Percentiles rank a stretch among this genome's conserved stretches.
phyloP scores from a whole-genome alignment of 495 filamentous ascomycete genomes.

The Parachaetomium inaequale region DNA sequence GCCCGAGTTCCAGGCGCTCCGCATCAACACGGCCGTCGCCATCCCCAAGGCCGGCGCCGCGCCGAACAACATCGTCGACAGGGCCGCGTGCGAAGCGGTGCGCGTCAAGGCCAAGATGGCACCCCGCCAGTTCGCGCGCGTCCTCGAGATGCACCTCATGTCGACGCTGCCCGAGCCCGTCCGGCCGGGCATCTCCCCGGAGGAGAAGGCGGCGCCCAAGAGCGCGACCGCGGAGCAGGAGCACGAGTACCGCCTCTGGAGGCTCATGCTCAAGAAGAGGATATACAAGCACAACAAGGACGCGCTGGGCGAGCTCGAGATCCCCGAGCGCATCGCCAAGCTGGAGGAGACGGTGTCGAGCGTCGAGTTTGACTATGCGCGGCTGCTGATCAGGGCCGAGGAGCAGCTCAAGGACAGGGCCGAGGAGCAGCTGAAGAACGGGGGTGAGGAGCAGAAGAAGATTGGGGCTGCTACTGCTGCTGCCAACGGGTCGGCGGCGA shows the following conservation, averaged over 20 bases:
- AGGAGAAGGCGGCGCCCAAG: not conserved
- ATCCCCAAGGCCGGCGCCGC: conserved; percentile 45
- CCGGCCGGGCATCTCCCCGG: conserved; percentile 42
- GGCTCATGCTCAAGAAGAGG: conserved; percentile 74
- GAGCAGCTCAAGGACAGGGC: conserved; percentile 21
- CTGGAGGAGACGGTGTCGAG: conserved; percentile 71
- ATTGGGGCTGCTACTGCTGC: conserved; percentile 12
- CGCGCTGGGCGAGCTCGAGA: conserved; percentile 71
- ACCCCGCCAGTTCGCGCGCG: conserved; percentile 77
- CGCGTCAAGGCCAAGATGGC: conserved; percentile 71
- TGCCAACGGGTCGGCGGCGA: conserved; percentile 20
- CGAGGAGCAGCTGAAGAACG: conserved; percentile 19
- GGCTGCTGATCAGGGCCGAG: conserved; percentile 51
- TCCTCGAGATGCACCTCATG: conserved; percentile 87
- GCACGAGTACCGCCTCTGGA: conserved; percentile 72
- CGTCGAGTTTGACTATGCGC: conserved; percentile 79
- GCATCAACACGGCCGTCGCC: conserved; percentile 44
- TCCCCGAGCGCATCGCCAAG: conserved; percentile 71
- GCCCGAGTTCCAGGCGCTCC: conserved; percentile 51
- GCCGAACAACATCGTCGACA: conserved; percentile 60
- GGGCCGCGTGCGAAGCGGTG: conserved; percentile 54
- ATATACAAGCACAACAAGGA: conserved; percentile 76
- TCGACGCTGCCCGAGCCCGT: conserved; percentile 62
- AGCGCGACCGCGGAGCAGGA: conserved; percentile 34
- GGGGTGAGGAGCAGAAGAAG: too few species aligned